phyloP scores from a whole-genome alignment of 345 rosid species.

The Salix arbutifolia region DNA sequence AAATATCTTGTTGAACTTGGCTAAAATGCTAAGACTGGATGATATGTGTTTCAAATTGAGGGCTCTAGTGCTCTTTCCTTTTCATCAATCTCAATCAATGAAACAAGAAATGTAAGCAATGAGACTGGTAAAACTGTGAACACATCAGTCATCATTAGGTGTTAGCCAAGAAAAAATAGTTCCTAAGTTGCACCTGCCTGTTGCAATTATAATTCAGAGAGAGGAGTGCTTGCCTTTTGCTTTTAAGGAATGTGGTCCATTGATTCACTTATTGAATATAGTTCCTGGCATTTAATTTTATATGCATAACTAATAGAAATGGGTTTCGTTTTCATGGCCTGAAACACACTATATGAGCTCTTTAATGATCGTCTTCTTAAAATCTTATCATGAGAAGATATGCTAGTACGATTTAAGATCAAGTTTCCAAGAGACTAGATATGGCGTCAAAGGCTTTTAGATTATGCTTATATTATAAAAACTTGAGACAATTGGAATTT shows the following conservation, averaged over 20 bases:
- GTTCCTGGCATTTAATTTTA: constrained; percentile 15
- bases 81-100: background rate
- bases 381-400: background rate
- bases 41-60: background rate
- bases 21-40: background rate
- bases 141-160: constrained; percentile 10
- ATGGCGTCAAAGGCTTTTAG: too few relatives aligned
- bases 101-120: background rate
- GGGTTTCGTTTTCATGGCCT: constrained; percentile 37
- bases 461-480: too few relatives aligned
- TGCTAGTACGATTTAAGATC: background rate
- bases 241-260: constrained; percentile 31
- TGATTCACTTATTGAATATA: constrained; percentile 23
- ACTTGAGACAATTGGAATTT: too few relatives aligned
- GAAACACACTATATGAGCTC: background rate
- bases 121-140: background rate
- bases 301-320: constrained; percentile 12
- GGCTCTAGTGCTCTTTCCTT: background rate
- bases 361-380: background rate
- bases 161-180: constrained; percentile 27
- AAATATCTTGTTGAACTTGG: background rate
- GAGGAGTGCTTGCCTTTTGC: constrained; percentile 14
- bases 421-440: too few relatives aligned
- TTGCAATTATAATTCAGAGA: constrained; percentile 31
- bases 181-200: constrained; percentile 42